Base-by-base conservation (phyloP, 2,329 filamentous ascomycete species). In the Epichloe typhina region DNA sequence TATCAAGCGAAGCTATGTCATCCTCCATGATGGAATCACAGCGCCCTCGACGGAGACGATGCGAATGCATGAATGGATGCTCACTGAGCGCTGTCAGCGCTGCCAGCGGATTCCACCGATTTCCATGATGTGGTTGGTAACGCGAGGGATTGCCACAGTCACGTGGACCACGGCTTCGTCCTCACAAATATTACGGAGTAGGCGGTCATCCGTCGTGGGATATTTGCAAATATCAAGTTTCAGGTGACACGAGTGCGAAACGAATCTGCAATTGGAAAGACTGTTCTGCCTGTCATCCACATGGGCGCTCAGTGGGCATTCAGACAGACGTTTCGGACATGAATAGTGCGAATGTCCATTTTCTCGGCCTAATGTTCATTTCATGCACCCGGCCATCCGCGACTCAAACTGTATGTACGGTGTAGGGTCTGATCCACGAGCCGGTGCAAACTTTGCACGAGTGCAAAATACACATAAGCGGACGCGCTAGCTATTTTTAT, bases 31-130 rank as follows among this genome's bases (percentile, higher is more conserved):
- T 31, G 31, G 31, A 48, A 41, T 19, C n/a, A 12, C 35, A 19
- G 7, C 9, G 48, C 3, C 13, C 5, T 31, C 5, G 21, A 35
- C 19, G 19, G 42, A 48, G 45, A 38, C 15, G 40, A 26, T 8
- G 40, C 17, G 21, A 49, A 46, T 17, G 8, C 19, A 46, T 7
- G 3, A 9, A 31, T 31, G 7, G 26, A 9, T 11, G 31, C 21
- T 5, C 6, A 15, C 13, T 51, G 19, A 19, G 19, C 3, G 51
- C 52, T 19, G 17, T 56, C 51, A 55, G 53, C 55, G 17, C 17
- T 17, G 17, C 17, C 53, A 56, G 55, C 55, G 33, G 52, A 41
- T 56, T 56, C 55, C 39, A 51, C 33, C 52, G 49, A 17, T 36
- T 56, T 56, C 55, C 51, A 56, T 55, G 5, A 13, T 19, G 15